Percentiles rank a stretch among this genome's conserved stretches.
phyloP scores from a whole-genome alignment of 176 grass and related monocot genomes.

The Bromus sterilis region DNA sequence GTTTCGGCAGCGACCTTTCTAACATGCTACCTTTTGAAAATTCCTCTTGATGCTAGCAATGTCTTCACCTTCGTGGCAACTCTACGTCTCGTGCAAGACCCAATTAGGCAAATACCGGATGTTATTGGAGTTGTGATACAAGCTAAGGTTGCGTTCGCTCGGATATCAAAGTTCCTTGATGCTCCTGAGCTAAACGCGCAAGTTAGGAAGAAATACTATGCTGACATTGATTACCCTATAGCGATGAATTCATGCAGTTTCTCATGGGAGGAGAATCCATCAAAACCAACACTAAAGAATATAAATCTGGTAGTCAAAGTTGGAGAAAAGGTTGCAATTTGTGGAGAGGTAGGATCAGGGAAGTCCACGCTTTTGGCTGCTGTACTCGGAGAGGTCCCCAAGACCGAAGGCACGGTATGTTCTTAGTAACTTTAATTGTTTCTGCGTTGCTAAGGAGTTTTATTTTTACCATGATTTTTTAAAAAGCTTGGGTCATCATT shows the following conservation, averaged over 20 bases:
- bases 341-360: constrained; percentile 92
- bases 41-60: constrained; percentile 77
- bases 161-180: constrained; percentile 74
- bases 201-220: constrained; percentile 21
- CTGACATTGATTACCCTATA: constrained; percentile 30
- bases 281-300: constrained; percentile 56
- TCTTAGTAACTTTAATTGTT: background rate
- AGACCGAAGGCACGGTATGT: constrained; percentile 62
- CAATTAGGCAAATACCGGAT: constrained; percentile 77
- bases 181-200: constrained; percentile 59
- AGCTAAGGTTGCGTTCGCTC: constrained; percentile 82
- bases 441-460: background rate
- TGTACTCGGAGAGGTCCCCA: constrained; percentile 68
- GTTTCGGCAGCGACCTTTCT: constrained; percentile 90
- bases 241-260: constrained; percentile 57
- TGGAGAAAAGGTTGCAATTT: constrained; percentile 83
- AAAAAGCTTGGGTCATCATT: too few species aligned
- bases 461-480: background rate
- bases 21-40: constrained; percentile 65
- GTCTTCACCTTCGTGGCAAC: constrained; percentile 93
- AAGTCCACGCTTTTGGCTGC: constrained; percentile 90
- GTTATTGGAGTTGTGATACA: constrained; percentile 86
- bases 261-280: constrained; percentile 75
- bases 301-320: constrained; percentile 59
- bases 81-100: constrained; percentile 78